Evolutionary conservation across 2,329 filamentous ascomycete genomes (phyloP).

Genomic region (Trichoderma sp.): DNA sequence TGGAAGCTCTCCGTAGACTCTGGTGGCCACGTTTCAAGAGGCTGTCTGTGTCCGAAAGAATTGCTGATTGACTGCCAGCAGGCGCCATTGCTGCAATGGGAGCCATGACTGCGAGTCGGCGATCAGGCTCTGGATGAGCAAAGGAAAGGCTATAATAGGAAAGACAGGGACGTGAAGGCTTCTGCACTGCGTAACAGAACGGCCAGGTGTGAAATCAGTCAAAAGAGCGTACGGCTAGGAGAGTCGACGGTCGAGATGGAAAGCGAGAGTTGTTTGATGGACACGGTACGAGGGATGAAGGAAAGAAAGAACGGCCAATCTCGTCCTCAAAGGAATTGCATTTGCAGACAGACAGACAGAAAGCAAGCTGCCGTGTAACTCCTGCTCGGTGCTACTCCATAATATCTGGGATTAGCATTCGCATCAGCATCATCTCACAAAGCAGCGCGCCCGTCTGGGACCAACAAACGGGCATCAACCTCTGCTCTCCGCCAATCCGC

Average conservation of each 20-base stretch:
- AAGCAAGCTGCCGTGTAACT: no score
- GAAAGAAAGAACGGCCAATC: background rate
- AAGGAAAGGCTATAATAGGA: background rate
- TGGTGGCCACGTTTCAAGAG: conserved; percentile 4
- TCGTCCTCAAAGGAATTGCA: background rate
- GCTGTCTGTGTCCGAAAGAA: background rate
- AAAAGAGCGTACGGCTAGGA: background rate
- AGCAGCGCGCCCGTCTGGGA: background rate
- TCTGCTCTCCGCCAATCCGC: background rate
- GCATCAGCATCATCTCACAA: conserved; percentile 20
- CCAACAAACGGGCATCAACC: background rate
- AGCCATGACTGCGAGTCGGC: conserved; percentile 9
- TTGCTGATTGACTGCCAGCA: background rate
- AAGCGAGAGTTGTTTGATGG: background rate
- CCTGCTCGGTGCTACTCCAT: background rate
- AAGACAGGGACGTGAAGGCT: background rate
- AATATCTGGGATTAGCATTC: background rate
- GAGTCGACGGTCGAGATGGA: background rate
- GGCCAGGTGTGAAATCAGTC: background rate
- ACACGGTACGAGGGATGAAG: background rate
- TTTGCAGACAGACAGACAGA: background rate
- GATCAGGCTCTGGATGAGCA: background rate
- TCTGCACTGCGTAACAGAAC: background rate
- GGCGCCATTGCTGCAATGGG: conserved; percentile 11
- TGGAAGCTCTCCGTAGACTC: conserved; percentile 23